Evolutionary conservation across 768 basidiomycete genomes (phyloP), one percentile per base, ranked within the genome.

Genomic region (Dacryopinax spathularia): DNA sequence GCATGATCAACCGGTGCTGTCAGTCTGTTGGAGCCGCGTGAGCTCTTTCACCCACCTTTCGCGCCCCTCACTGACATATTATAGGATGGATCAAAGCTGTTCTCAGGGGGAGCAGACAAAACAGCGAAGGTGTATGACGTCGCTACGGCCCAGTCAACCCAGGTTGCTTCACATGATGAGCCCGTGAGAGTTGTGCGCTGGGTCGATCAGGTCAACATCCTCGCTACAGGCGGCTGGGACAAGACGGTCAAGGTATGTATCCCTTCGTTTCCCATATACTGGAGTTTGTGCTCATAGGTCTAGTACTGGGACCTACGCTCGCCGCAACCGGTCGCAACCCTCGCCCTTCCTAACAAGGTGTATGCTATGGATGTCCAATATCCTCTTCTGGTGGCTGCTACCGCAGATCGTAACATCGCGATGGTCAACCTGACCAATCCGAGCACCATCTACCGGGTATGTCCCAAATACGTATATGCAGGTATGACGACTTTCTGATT

Each of bases 221-320:
- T 75, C 62, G 73, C 74, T 22, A 78, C 78, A 0, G 78, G 76
- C 0, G 73, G 75, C 9, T 79, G 78, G 78, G 78, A 79, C 67
- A 75, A 75, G 68, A 75, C 73, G 44, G 65, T 78, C 39, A 74
- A 75, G 70, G 76, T 77, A 70, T 67, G 20, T 48, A 29, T 16
- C 15, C 2, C 29, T 61, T 29, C 56, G 33, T 33, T 16, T 27
- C 33, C 10, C 59, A 12, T 61, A 5, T 62, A 34, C 9, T 34
- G 13, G 9, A 35, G 25, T 7, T 16, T 5, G 27, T 13, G n/a
- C 33, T 61, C 16, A 31, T 20, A 2, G 1, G 39, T 16, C 15
- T 66, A 77, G 72, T 77, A 78, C 66, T 78, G 77, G 77, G 74
- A 76, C 67, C 31, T 76, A 66, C 67, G 72, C 22, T 62, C 69